Base-by-base conservation (phyloP, 441 rosid species). In the Hura crepitans region DNA sequence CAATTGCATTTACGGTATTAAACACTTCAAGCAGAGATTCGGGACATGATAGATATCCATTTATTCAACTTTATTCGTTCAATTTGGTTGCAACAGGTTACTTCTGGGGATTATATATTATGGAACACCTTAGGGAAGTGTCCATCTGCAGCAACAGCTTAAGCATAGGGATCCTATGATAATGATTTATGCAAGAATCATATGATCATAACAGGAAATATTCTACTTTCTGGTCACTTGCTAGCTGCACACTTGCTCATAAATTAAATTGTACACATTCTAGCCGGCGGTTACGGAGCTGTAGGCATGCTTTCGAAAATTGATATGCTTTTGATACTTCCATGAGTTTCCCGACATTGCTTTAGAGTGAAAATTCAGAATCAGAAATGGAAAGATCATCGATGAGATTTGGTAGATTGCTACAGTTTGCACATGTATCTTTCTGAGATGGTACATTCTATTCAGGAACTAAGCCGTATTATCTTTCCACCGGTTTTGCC, bases 71-170 rank as follows among this genome's bases (percentile, higher is more conserved):
- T 37, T 12, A 15, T 28, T 17, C 27, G 28, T 23, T 60, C 15
- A 33, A 50, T 54, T 72, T 75, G 51, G 53, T 70, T 62, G 22
- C 35, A n/a, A 72, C 87, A 94, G 97, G 93, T 85, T 65, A 82
- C 78, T 37, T 89, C 92, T 17, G 97, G 97, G 59, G 94, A 95
- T 67, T 95, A 95, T 77, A 90, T 92, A 72, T 70, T 95, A 78
- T 95, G 97, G 99, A 92, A 92, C 79, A 95, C 99, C 42, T 74
- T 92, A 72, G 99, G 99, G 72, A 87, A 89, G 60, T 93, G 97
- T 78, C 97, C 99, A 30, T 84, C 92, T 51, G 89, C 92, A 62
- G 91, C 86, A 33, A 66, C 65, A 20, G 78, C 87, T 70, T 80
- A 74, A 76, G 54, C 56, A 18, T 72, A 53, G 50, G 43, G 69